These are phyloP conservation scores for Cercospora beticola DNA, from an alignment of 2,329 filamentous ascomycete genomes.

Conservation along the genomic window DNA sequence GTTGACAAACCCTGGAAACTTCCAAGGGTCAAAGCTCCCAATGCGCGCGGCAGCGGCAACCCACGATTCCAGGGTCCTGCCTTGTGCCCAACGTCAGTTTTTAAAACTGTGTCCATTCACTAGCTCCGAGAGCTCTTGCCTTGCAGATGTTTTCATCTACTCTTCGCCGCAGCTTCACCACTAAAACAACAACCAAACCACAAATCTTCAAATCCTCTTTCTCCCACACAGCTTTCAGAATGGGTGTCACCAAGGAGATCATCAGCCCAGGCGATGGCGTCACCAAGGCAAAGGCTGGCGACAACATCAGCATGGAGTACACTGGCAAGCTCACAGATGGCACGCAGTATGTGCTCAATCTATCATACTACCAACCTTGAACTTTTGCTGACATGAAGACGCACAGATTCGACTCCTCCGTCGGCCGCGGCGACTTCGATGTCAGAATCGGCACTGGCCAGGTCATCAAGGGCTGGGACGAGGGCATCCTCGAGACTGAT, in stretches of 20 bases:
- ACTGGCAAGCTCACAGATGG: constrained; percentile 77
- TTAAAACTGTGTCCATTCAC: not conserved
- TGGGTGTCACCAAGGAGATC: constrained; percentile 67
- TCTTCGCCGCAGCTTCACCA: constrained; percentile 11
- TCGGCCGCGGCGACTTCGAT: constrained; percentile 72
- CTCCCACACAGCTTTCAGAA: constrained; percentile 30
- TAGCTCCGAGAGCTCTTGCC: not conserved
- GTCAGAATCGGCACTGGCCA: constrained; percentile 76
- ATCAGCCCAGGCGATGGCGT: constrained; percentile 61
- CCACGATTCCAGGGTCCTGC: not conserved
- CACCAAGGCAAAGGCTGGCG: constrained; percentile 61
- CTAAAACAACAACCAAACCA: constrained; percentile 3
- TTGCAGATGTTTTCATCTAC: constrained; percentile 2
- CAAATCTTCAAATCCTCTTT: constrained; percentile 11
- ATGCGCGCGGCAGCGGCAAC: not conserved
- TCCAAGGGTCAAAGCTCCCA: not conserved
- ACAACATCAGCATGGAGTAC: constrained; percentile 85
- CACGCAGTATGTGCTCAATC: constrained; percentile 57
- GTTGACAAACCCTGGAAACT: not conserved
- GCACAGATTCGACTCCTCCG: constrained; percentile 82
- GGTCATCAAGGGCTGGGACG: constrained; percentile 79
- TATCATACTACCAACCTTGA: not conserved
- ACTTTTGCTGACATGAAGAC: not conserved
- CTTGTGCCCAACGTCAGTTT: not conserved
- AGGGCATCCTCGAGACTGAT: constrained; percentile 63